Conservation (phyloP, 805 yeast genomes). For the Saccharomyces mikatae region DNA sequence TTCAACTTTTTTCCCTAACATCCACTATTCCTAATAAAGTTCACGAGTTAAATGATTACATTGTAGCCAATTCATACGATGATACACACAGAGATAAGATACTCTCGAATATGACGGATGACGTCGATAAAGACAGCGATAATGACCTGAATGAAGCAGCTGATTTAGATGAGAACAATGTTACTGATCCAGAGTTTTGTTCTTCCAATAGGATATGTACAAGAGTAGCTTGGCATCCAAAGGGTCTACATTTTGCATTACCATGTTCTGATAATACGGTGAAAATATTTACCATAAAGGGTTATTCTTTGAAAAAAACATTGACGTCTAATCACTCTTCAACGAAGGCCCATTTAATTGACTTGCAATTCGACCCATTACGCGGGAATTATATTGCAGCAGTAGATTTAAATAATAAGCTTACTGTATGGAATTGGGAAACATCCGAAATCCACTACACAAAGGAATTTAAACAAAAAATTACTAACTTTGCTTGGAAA, state of each 20-base stretch:
- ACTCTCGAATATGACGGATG: conserved; percentile 3
- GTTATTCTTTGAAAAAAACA: conserved; percentile 19
- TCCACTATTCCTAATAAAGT: conserved; percentile 48
- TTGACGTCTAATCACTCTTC: conserved; percentile 12
- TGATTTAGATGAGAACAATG: conserved; percentile 25
- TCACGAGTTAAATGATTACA: conserved; percentile 35
- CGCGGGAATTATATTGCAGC: conserved; percentile 55
- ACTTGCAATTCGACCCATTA: conserved; percentile 49
- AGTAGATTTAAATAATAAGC: conserved; percentile 41
- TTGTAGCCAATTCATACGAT: conserved; percentile 28
- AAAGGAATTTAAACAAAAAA: conserved; percentile 22
- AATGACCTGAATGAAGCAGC: conserved; percentile 38
- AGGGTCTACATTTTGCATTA: conserved; percentile 60
- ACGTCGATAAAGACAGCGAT: conserved; percentile 24
- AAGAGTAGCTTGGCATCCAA: conserved; percentile 60
- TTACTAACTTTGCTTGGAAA: conserved; percentile 33
- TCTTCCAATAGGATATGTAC: conserved; percentile 41
- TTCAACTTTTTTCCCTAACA: conserved; percentile 43
- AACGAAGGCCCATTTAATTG: conserved; percentile 33
- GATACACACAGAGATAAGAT: conserved; percentile 23
- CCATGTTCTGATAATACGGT: conserved; percentile 47
- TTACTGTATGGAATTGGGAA: conserved; percentile 50
- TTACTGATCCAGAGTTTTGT: conserved; percentile 27
- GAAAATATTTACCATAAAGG: conserved; percentile 33
- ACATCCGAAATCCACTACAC: conserved; percentile 30